Percentiles rank a stretch among this genome's conserved stretches.
Evolutionary conservation across 1,284 basidiomycete species (phyloP).

Genomic region (Rhodotorula sp.): DNA sequence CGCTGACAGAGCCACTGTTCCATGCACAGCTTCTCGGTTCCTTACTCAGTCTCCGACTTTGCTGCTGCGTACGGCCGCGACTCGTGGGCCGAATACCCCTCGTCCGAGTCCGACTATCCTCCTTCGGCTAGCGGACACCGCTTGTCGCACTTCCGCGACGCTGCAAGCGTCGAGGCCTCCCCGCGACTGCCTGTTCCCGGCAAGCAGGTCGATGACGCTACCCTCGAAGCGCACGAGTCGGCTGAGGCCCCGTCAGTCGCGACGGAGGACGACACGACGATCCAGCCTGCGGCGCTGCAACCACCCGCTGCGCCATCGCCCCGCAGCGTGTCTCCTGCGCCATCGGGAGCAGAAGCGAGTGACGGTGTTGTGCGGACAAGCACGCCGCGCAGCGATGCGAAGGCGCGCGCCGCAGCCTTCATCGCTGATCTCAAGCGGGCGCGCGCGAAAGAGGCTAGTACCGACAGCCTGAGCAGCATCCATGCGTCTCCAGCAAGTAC

Average conservation of each 20-base stretch:
- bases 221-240: neutral
- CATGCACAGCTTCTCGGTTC: neutral
- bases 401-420: slow-evolving; percentile 34
- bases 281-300: neutral
- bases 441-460: slow-evolving; percentile 1
- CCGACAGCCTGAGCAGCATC: neutral
- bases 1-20: no score
- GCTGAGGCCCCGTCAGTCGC: no score
- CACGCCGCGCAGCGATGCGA: slow-evolving; percentile 20
- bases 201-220: neutral
- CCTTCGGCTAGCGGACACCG: neutral
- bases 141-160: slow-evolving; percentile 1
- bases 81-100: slow-evolving; percentile 3
- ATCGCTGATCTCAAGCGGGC: slow-evolving; percentile 33
- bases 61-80: slow-evolving; percentile 4
- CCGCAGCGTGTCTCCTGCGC: neutral
- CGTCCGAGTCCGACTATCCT: neutral
- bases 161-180: neutral
- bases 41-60: neutral
- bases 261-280: neutral
- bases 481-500: no score
- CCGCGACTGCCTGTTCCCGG: neutral
- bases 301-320: neutral
- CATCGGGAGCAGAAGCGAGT: no score
- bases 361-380: neutral